These are phyloP conservation scores for Bjerkandera adusta DNA, from an alignment of 1,284 basidiomycete genomes.

Conservation along the genomic window DNA sequence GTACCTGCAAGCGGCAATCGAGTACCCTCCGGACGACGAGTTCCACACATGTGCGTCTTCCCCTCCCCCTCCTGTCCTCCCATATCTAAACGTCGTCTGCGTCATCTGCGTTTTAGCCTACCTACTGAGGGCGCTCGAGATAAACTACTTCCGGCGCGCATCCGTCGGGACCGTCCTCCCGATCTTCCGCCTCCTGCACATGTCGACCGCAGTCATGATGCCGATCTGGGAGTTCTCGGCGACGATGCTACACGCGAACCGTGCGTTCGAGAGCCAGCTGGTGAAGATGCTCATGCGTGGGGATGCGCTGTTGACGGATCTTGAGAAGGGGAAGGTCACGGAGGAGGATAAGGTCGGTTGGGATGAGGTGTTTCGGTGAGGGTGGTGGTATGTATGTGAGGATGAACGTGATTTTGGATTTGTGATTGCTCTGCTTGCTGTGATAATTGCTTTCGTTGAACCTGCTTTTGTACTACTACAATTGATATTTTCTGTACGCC, in stretches of 20 bases:
- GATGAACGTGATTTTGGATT: not conserved
- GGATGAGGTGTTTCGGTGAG: not conserved
- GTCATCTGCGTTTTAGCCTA: slow-evolving; percentile 71
- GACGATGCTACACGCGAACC: too few species aligned
- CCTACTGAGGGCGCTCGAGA: slow-evolving; percentile 59
- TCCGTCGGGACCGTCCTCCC: too few species aligned
- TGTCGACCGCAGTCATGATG: too few species aligned
- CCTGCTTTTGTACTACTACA: too few species aligned
- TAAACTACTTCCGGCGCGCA: too few species aligned
- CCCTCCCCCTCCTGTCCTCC: slow-evolving; percentile 44
- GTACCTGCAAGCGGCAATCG: slow-evolving; percentile 30
- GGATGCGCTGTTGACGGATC: not conserved
- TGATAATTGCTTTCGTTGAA: too few species aligned
- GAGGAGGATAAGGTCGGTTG: not conserved
- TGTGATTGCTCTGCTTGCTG: not conserved
- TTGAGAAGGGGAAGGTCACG: not conserved
- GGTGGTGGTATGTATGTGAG: not conserved
- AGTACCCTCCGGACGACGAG: too few species aligned
- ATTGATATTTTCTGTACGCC: not conserved
- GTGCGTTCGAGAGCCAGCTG: slow-evolving; percentile 4
- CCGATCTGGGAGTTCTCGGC: too few species aligned
- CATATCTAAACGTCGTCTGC: slow-evolving; percentile 63
- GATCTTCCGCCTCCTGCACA: too few species aligned
- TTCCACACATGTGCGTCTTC: too few species aligned
- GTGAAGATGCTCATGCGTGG: slow-evolving; percentile 2